Evolutionary conservation across 306 rosid genomes (phyloP), one percentile per base, ranked within the genome.

Genomic region (Vigna hirtella): DNA sequence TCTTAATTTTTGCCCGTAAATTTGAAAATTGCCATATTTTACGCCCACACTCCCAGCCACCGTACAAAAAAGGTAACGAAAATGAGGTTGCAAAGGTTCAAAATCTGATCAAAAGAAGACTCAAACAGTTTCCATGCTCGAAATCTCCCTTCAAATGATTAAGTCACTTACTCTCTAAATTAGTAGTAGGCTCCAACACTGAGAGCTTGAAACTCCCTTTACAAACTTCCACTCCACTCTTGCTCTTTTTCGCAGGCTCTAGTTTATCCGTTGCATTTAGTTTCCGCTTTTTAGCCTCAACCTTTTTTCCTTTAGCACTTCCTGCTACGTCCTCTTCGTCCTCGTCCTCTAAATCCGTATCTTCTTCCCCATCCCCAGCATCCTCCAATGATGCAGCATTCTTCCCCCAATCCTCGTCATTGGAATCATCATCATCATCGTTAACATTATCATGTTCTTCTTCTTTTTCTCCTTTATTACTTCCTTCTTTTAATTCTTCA

Each of bases 321-420:
- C 67, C 84, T 12, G 56, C 80, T 20, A 7, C 80, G 7, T 66
- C 85, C 0, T 80, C 83, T 72, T 81, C 87, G 0, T 79, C 93
- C 17, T 81, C 87, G 1, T 79, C 93, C 17, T 79, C 89, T 66
- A 85, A 43, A 42, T 87, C 87, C 84, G 83, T 61, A 75, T 80
- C 87, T 55, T 83, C 91, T 6, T 85, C 79, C 4, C 11, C 90
- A 30, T 57, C 79, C n/a, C 79, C 85, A 55, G 73, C 93, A 59
- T 32, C 83, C 49, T 48, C 79, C 26, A 72, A 74, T 32, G 32
- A 74, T 38, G 38, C 90, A 72, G 55, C 87, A 82, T 81, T 87
- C 73, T 88, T 85, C 40, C 81, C 93, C 97, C 98, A 92, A 76
- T 92, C 98, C 43, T 89, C 94, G 50, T 91, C 98, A 3, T 82